Percentiles rank a stretch among this genome's conserved stretches.
phyloP scores from a whole-genome alignment of 2,329 filamentous ascomycete species.

The Pseudofabraea citricarpa region DNA sequence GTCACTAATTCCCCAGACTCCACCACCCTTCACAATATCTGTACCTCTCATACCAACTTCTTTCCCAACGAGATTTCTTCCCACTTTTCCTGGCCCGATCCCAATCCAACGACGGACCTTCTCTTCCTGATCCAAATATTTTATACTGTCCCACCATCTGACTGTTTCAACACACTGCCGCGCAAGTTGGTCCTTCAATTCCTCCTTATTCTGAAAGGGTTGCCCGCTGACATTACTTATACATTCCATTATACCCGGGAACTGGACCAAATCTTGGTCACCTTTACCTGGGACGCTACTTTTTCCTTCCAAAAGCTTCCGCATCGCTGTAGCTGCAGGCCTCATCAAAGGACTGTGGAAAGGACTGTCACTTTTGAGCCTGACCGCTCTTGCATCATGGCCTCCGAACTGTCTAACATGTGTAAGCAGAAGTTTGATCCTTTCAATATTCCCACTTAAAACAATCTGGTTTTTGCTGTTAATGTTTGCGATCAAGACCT shows the following conservation, averaged over 20 bases:
- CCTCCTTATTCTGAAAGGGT: slow-evolving; percentile 68
- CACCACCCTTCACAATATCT: slow-evolving; percentile 78
- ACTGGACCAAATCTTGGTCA: slow-evolving; percentile 63
- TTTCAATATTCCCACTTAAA: slow-evolving; percentile 77
- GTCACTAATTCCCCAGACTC: slow-evolving; percentile 87
- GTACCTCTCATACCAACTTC: slow-evolving; percentile 83
- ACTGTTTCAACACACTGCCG: slow-evolving; percentile 88
- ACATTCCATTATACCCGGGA: slow-evolving; percentile 70
- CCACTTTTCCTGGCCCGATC: slow-evolving; percentile 90
- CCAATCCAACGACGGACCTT: slow-evolving; percentile 83
- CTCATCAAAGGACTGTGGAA: slow-evolving; percentile 93
- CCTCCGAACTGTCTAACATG: slow-evolving; percentile 87
- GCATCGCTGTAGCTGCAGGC: slow-evolving; percentile 74
- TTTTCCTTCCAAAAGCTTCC: slow-evolving; percentile 55
- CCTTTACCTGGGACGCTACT: slow-evolving; percentile 49
- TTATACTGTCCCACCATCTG: slow-evolving; percentile 89
- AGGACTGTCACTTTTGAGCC: slow-evolving; percentile 80
- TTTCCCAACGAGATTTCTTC: slow-evolving; percentile 88
- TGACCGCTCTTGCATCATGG: slow-evolving; percentile 83
- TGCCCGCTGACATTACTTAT: slow-evolving; percentile 81
- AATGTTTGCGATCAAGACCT: slow-evolving; percentile 88
- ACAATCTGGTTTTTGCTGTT: slow-evolving; percentile 97
- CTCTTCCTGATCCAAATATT: slow-evolving; percentile 79
- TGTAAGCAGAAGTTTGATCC: slow-evolving; percentile 75
- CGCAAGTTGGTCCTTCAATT: slow-evolving; percentile 75